These are phyloP conservation scores for Monosporascus sp. DNA, from an alignment of 2,329 filamentous ascomycete genomes.

Conservation along the genomic window DNA sequence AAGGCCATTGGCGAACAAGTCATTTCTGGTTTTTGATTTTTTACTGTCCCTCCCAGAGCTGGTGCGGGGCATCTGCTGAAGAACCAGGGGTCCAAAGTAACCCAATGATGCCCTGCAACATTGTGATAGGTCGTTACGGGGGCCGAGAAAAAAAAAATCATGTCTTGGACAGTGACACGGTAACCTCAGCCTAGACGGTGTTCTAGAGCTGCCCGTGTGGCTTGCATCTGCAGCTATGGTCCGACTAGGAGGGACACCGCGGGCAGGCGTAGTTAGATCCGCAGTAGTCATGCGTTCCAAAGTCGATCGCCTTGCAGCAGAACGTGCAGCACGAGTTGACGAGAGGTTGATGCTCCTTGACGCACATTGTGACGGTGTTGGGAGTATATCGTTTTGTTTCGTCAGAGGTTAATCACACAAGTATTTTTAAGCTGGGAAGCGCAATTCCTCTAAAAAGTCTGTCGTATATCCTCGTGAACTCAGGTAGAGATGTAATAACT, in stretches of 20 bases:
- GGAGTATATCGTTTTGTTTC: neutral
- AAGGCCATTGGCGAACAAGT: neutral
- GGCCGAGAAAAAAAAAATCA: neutral
- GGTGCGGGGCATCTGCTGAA: neutral
- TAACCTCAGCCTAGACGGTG: conserved; percentile 12
- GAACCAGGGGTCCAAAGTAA: neutral
- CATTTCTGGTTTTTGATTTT: neutral
- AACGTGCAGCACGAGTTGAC: conserved; percentile 48
- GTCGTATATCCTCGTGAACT: neutral
- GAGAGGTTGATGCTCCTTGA: conserved; percentile 38
- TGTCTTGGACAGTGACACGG: conserved; percentile 14
- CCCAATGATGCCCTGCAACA: neutral
- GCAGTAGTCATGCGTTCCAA: conserved; percentile 47
- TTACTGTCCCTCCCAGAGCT: neutral
- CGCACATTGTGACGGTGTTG: conserved; percentile 32
- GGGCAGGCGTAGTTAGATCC: conserved; percentile 37
- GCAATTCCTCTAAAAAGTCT: neutral
- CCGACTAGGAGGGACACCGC: conserved; percentile 27
- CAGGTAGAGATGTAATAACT: neutral
- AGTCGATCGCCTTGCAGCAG: conserved; percentile 47
- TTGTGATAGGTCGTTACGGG: neutral
- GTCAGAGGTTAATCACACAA: too few relatives aligned
- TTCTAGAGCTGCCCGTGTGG: conserved; percentile 20
- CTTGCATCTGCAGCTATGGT: conserved; percentile 20
- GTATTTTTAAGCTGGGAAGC: too few relatives aligned